Base-by-base conservation (phyloP, 225 moss, liverwort and hornwort genomes). In the Marchantia paleacea region DNA sequence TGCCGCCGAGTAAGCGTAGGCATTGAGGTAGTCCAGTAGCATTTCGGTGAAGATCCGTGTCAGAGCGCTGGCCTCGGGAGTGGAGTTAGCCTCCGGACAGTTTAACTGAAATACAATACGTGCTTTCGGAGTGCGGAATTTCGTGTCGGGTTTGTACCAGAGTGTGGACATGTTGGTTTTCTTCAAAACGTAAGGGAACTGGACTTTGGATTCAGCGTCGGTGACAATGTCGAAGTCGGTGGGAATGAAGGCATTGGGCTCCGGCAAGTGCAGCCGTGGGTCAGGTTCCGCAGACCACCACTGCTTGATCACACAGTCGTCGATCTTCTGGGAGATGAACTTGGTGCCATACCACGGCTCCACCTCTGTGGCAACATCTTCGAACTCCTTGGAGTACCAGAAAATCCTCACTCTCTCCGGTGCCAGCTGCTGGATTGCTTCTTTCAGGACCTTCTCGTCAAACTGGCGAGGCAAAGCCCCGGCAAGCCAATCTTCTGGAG, bases 81-180 rank as follows among this genome's bases (percentile, higher is more conserved):
- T 94, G 81, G 84, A 90, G 82, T 89, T 80, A 0, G 91, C 89
- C 84, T 89, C 94, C 0, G 96, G 91, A 78, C 96, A 96, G 76
- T 89, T 89, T 64, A 96, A 92, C 50, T 94, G 89, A 49, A 96
- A 86, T 77, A 89, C 87, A 80, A 96, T 86, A 62, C 88, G 89
- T 77, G 91, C 96, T 86, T 96, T 96, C 0, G 96, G 96, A 29
- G 92, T 94, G 29, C 84, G 84, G 77, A 96, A 96, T 71, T 91
- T 96, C 54, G 89, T 90, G 65, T 94, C 94, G 24, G 96, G 90
- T 79, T 94, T 96, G 84, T 87, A 96, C 96, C 96, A 96, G 49
- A 96, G 90, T 77, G 91, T 94, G 52, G 90, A 91, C 91, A 96
- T 92, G 49, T 58, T 10, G 13, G 90, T 90, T 68, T 82, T 90